phyloP scores from a whole-genome alignment of 352 stramenopile species.

The Globisporangium okanoganense region DNA sequence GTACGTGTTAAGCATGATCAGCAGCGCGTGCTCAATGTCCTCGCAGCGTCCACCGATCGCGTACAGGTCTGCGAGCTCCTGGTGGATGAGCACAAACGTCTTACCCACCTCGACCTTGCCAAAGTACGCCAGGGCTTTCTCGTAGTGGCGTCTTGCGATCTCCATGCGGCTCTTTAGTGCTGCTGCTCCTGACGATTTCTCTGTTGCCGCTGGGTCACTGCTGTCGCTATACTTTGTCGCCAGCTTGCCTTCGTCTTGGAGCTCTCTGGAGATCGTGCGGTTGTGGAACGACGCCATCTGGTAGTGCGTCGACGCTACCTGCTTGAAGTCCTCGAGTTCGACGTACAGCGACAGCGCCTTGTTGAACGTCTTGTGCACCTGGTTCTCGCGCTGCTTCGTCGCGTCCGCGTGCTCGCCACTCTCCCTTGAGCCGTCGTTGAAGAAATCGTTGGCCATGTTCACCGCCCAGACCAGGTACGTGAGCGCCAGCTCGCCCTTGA shows the following conservation, averaged over 20 bases:
- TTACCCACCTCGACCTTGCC: slow-evolving; percentile 56
- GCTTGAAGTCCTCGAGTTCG: slow-evolving; percentile 66
- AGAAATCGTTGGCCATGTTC: slow-evolving; percentile 34
- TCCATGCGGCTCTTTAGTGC: slow-evolving; percentile 69
- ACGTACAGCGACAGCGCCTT: slow-evolving; percentile 72
- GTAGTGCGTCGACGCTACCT: slow-evolving; percentile 78
- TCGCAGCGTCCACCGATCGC: slow-evolving; percentile 56
- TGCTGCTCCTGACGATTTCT: slow-evolving; percentile 18
- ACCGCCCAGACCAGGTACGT: slow-evolving; percentile 83
- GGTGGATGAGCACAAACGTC: slow-evolving; percentile 82
- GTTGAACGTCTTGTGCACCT: slow-evolving; percentile 59
- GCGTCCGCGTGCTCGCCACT: slow-evolving; percentile 6
- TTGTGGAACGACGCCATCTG: slow-evolving; percentile 82
- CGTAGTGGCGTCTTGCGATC: slow-evolving; percentile 79
- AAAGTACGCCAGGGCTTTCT: slow-evolving; percentile 82
- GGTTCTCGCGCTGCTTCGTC: slow-evolving; percentile 35
- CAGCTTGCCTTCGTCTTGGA: slow-evolving; percentile 12
- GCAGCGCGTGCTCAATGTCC: slow-evolving; percentile 73
- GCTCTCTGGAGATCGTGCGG: slow-evolving; percentile 46
- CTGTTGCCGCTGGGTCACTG: background rate
- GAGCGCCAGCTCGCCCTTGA: slow-evolving; percentile 78
- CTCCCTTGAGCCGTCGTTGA: background rate
- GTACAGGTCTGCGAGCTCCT: slow-evolving; percentile 77
- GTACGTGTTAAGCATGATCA: slow-evolving; percentile 74
- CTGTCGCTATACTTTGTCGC: background rate